These are phyloP conservation scores for Fagopyrum esculentum DNA, from an alignment of 148 eudicot species.

Conservation along the genomic window DNA sequence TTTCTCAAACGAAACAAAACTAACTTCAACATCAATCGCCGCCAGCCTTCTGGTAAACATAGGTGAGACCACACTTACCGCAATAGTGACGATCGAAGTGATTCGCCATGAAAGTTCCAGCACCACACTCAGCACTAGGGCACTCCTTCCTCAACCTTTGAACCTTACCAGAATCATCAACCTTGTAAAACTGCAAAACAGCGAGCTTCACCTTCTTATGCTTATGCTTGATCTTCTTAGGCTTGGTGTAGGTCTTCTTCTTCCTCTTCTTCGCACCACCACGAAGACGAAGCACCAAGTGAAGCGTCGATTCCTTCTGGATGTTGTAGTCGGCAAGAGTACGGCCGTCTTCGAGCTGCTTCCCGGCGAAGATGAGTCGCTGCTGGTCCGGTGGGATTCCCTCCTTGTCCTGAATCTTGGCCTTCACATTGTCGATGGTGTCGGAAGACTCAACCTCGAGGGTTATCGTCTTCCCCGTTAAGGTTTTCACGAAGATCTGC, in stretches of 20 bases:
- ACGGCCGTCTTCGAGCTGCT: slow-evolving; percentile 16
- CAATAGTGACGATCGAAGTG: slow-evolving; percentile 15
- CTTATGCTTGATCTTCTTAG: slow-evolving; percentile 17
- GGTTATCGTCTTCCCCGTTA: slow-evolving; percentile 15
- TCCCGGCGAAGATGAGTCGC: slow-evolving; percentile 16
- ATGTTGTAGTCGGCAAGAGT: slow-evolving; percentile 16
- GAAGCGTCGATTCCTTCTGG: slow-evolving; percentile 16
- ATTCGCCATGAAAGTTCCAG: slow-evolving; percentile 15
- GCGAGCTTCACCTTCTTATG: slow-evolving; percentile 15
- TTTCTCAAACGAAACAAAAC: background rate
- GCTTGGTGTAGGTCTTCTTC: slow-evolving; percentile 19
- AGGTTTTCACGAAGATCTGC: slow-evolving; percentile 18
- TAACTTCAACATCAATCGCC: slow-evolving; percentile 5
- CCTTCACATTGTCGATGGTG: slow-evolving; percentile 17
- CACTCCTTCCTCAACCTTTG: slow-evolving; percentile 16
- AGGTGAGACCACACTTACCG: slow-evolving; percentile 16
- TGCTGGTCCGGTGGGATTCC: slow-evolving; percentile 16
- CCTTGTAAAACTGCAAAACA: slow-evolving; percentile 12
- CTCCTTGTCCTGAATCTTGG: slow-evolving; percentile 16
- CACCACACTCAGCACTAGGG: slow-evolving; percentile 14
- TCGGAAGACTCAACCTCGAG: slow-evolving; percentile 15
- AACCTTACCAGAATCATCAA: slow-evolving; percentile 15
- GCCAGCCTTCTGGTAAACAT: slow-evolving; percentile 9
- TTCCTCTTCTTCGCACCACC: slow-evolving; percentile 16
- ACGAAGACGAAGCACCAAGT: slow-evolving; percentile 14